These are phyloP conservation scores for Quercus berberidifolia DNA, from an alignment of 306 rosid species.

Conservation along the genomic window DNA sequence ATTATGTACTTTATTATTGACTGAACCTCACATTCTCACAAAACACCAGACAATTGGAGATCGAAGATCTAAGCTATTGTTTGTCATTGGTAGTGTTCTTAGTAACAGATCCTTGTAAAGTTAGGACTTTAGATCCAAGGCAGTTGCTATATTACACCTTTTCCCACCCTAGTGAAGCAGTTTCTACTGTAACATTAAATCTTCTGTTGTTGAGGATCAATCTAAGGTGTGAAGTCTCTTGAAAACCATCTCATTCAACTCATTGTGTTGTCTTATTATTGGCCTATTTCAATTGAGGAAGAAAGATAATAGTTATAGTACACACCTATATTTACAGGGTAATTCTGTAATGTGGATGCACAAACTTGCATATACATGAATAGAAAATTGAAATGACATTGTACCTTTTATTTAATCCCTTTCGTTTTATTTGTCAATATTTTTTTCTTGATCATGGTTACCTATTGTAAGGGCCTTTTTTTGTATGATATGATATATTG, in stretches of 20 bases:
- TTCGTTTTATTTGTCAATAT: not conserved
- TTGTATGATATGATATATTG: no score
- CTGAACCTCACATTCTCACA: not conserved
- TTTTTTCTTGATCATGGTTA: not conserved
- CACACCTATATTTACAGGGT: not conserved
- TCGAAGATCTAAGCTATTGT: not conserved
- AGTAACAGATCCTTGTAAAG: not conserved
- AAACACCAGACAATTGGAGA: not conserved
- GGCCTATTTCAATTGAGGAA: not conserved
- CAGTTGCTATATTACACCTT: not conserved
- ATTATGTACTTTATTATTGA: not conserved
- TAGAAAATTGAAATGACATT: not conserved
- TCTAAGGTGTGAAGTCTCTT: not conserved
- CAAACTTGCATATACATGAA: not conserved
- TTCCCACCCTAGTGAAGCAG: not conserved
- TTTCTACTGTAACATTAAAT: not conserved
- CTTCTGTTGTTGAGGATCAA: not conserved
- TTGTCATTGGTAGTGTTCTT: not conserved
- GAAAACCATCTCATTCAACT: not conserved
- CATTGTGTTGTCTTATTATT: not conserved
- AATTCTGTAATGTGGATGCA: not conserved
- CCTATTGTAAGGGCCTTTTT: not conserved
- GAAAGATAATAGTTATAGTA: not conserved
- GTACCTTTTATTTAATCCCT: not conserved
- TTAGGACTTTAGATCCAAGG: not conserved